phyloP scores from a whole-genome alignment of 2,329 filamentous ascomycete genomes.

The Talaromyces sp. region DNA sequence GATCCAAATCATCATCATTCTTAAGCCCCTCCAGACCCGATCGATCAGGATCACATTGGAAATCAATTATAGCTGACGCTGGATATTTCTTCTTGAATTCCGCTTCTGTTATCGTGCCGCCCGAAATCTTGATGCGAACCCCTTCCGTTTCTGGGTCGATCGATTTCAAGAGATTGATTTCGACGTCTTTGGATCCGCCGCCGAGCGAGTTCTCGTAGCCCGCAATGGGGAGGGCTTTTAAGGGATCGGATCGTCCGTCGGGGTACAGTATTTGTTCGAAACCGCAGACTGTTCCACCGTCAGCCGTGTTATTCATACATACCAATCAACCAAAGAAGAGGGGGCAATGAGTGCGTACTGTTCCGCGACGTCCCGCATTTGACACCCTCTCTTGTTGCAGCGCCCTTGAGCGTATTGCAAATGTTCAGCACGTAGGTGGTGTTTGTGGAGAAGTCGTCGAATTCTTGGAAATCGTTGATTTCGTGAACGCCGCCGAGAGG shows the following conservation, averaged over 20 bases:
- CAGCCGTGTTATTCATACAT: not conserved
- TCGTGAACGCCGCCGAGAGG: slow-evolving; percentile 38
- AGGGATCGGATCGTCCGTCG: slow-evolving; percentile 43
- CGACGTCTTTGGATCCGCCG: slow-evolving; percentile 53
- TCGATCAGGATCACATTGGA: slow-evolving; percentile 71
- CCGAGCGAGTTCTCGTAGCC: slow-evolving; percentile 60
- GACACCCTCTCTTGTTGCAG: slow-evolving; percentile 25
- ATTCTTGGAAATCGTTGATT: slow-evolving; percentile 31
- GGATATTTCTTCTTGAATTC: slow-evolving; percentile 30
- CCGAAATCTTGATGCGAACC: slow-evolving; percentile 64
- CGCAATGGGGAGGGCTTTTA: slow-evolving; percentile 65
- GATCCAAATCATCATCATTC: slow-evolving; percentile 28
- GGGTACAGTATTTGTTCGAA: slow-evolving; percentile 47
- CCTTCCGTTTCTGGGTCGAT: slow-evolving; percentile 68
- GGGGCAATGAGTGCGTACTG: slow-evolving; percentile 25
- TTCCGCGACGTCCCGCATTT: slow-evolving; percentile 36
- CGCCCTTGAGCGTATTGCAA: slow-evolving; percentile 31
- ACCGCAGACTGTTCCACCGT: slow-evolving; percentile 62
- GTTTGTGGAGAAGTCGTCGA: slow-evolving; percentile 29
- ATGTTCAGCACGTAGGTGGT: slow-evolving; percentile 40
- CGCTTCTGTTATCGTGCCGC: slow-evolving; percentile 40
- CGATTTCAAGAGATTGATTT: slow-evolving; percentile 64
- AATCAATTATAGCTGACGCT: slow-evolving; percentile 68
- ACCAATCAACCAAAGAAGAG: no score
- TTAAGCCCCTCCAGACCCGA: slow-evolving; percentile 65